Evolutionary conservation across 2,329 filamentous ascomycete genomes (phyloP), one percentile per base, ranked within the genome.

Genomic region (Arthrobotrys musiformis): DNA sequence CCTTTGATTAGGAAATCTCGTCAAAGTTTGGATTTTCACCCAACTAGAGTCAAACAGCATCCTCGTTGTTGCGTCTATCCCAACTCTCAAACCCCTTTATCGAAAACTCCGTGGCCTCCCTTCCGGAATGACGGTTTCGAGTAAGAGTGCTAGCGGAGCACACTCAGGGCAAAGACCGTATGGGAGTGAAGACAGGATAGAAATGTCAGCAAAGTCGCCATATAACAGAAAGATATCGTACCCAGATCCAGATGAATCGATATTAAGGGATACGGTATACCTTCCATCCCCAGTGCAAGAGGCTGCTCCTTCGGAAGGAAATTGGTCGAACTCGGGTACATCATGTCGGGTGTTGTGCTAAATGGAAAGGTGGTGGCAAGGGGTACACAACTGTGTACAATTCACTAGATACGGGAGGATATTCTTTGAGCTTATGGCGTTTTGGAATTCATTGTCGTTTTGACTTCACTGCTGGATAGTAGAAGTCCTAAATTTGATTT

Each of bases 21-120:
- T 70, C 13, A 70, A 61, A 54, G 66, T 70, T 15, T 70, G 66
- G 66, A 70, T 70, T 15, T 70, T 70, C 33, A 70, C 66, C 30
- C 66, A 70, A 15, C 66, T 70, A 1, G 66, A 70, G 33, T 70
- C 66, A 24, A 70, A 70, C 35, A 70, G 66, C 15, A 70, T 70
- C n/a, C 44, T 70, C 0, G 44, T 70, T 15, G 66, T 70, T 13
- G 66, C 66, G 2, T 70, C 66, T 0, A 70, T 70, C 4, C 66
- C 66, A 22, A 70, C 54, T 9, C 52, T 70, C 17, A 61, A 70
- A 19, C 66, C 66, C n/a, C 37, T 70, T 37, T 70, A 52, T 11
- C 54, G 66, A 19, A 70, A 70, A 30, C 19, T 70, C 15, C 58
- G 37, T 11, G 66, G 54, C 8, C n/a, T 52, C 4, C 54, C 58